Evolutionary conservation across 2,329 filamentous ascomycete species (phyloP).

Genomic region (Penicillium palitans): DNA sequence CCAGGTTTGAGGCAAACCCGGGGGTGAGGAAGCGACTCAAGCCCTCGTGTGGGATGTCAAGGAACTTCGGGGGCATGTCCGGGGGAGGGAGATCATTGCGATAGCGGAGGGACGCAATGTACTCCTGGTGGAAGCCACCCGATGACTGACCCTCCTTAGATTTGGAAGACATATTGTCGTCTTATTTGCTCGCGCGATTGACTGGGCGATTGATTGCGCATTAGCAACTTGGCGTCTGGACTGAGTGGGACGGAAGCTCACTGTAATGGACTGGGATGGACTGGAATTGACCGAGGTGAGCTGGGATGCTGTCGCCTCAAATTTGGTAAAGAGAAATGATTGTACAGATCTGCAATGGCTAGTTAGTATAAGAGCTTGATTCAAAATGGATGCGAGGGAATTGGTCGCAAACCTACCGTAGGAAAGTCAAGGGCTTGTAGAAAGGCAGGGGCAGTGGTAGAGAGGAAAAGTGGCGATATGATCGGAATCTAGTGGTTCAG

Average conservation of each 20-base stretch:
- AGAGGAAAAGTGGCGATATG: not conserved
- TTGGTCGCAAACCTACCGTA: conserved; percentile 8
- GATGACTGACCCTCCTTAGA: conserved; percentile 42
- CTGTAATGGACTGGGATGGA: not conserved
- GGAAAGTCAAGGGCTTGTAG: not conserved
- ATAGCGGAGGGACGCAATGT: conserved; percentile 93
- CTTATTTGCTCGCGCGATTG: not conserved
- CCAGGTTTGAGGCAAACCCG: conserved; percentile 83
- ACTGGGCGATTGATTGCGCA: not conserved
- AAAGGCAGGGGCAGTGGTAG: not conserved
- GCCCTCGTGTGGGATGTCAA: conserved; percentile 93
- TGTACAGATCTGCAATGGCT: not conserved
- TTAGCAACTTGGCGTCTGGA: not conserved
- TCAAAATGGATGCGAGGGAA: not conserved
- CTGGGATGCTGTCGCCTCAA: not conserved
- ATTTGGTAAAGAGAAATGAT: not conserved
- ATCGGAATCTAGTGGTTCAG: not conserved
- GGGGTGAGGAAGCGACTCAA: conserved; percentile 88
- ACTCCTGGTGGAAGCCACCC: conserved; percentile 77
- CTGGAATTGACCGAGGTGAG: not conserved
- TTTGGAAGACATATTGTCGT: conserved; percentile 39
- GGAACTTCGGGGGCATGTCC: conserved; percentile 90
- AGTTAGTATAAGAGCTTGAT: not conserved
- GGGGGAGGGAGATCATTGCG: conserved; percentile 94
- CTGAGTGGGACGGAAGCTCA: not conserved